A percentile compares a stretch with the other conserved stretches of the same genome.
phyloP scores from a whole-genome alignment of 768 basidiomycete genomes.

The Podaxis sp. region DNA sequence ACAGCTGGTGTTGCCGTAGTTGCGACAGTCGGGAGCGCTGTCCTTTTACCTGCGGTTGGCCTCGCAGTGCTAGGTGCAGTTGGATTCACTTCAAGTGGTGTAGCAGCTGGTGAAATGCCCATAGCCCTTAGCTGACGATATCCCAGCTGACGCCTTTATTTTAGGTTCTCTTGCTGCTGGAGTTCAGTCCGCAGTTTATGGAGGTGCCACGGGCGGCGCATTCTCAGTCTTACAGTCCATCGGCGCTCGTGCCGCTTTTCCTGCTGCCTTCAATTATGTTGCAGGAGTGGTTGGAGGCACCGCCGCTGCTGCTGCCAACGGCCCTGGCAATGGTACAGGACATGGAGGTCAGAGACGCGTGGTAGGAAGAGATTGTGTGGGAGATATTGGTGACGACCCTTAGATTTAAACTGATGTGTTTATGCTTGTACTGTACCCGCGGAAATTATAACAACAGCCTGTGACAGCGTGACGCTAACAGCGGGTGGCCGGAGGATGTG shows the following conservation, averaged over 20 bases:
- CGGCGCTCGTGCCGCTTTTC: constrained; percentile 20
- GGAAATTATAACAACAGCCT: too few relatives aligned
- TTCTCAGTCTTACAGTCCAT: constrained; percentile 24
- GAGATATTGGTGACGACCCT: constrained; percentile 3
- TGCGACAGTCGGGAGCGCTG: neutral
- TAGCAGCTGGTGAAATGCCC: constrained; percentile 1
- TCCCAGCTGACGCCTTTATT: neutral
- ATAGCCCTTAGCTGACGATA: too few relatives aligned
- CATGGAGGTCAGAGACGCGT: neutral
- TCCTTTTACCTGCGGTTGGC: neutral
- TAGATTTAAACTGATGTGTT: neutral
- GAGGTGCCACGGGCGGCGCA: constrained; percentile 21
- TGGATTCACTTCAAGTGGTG: constrained; percentile 12
- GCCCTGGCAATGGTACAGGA: neutral
- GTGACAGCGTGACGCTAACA: too few relatives aligned
- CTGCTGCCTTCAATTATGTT: neutral
- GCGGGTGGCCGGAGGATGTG: too few relatives aligned
- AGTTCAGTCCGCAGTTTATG: constrained; percentile 16
- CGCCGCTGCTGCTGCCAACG: neutral
- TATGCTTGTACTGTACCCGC: neutral
- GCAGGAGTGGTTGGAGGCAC: neutral
- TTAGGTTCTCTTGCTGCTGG: constrained; percentile 20
- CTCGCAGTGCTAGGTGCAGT: neutral
- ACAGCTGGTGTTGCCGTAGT: neutral
- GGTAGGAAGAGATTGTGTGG: neutral